Conservation (phyloP, 2,329 filamentous ascomycete genomes). For the Hawksworthiomyces lignivorus region DNA sequence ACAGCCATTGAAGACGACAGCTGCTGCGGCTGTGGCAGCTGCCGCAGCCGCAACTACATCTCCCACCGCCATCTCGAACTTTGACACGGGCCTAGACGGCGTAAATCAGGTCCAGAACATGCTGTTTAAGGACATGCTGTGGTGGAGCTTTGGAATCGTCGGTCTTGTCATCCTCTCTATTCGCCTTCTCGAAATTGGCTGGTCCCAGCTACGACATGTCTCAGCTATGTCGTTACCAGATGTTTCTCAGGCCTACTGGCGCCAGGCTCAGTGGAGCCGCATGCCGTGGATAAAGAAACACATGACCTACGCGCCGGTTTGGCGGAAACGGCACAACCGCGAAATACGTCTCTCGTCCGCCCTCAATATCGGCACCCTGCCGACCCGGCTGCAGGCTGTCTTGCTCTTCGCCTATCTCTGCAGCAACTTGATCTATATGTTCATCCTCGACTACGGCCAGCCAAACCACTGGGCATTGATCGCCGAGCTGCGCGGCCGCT, state of each 20-base stretch:
- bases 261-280: conserved; percentile 47
- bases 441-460: conserved; percentile 52
- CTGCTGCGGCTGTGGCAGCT: conserved; percentile 18
- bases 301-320: conserved; percentile 55
- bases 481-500: conserved; percentile 78
- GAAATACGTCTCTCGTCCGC: conserved; percentile 37
- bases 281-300: conserved; percentile 57
- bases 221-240: conserved; percentile 47
- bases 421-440: conserved; percentile 57
- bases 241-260: conserved; percentile 53
- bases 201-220: conserved; percentile 51
- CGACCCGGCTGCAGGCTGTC: conserved; percentile 54
- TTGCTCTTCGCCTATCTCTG: conserved; percentile 49
- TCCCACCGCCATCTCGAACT: conserved; percentile 39
- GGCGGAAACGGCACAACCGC: conserved; percentile 56
- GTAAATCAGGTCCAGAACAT: conserved; percentile 53
- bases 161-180: conserved; percentile 46
- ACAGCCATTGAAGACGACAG: conserved; percentile 13
- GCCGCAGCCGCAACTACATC: conserved; percentile 17
- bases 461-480: conserved; percentile 56
- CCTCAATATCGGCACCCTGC: conserved; percentile 50
- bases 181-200: conserved; percentile 45
- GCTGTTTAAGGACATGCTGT: conserved; percentile 48
- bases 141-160: conserved; percentile 53
- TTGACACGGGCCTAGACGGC: conserved; percentile 48